These are phyloP conservation scores for Boletus sp. DNA, from an alignment of 768 basidiomycete genomes.

Conservation along the genomic window DNA sequence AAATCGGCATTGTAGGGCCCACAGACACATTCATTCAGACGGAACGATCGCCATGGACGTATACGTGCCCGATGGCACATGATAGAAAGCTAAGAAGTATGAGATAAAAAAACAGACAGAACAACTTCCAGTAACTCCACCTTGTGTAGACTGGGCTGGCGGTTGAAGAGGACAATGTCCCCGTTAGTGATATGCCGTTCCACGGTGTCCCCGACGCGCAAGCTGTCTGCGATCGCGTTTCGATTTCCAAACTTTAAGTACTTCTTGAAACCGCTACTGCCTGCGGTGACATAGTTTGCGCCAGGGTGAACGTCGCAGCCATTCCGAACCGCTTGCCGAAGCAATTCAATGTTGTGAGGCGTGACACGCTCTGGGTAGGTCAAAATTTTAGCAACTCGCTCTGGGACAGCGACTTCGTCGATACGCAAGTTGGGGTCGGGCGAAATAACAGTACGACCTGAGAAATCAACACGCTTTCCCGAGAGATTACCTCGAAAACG, in stretches of 20 bases:
- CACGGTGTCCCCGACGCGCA: constrained; percentile 87
- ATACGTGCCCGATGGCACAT: constrained; percentile 99
- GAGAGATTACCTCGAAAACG: constrained; percentile 98
- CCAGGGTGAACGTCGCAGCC: constrained; percentile 92
- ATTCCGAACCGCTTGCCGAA: constrained; percentile 78
- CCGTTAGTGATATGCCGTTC: constrained; percentile 95
- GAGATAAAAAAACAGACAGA: background rate
- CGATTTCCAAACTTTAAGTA: constrained; percentile 86
- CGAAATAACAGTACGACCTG: constrained; percentile 96
- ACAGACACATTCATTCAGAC: constrained; percentile 98
- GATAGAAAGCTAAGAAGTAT: constrained; percentile 71
- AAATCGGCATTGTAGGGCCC: constrained; percentile 99
- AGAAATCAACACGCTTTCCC: constrained; percentile 98
- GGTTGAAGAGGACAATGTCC: constrained; percentile 96
- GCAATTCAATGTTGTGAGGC: constrained; percentile 74
- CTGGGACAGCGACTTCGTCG: constrained; percentile 97
- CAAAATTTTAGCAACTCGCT: constrained; percentile 89
- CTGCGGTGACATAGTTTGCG: constrained; percentile 88
- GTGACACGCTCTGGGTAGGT: constrained; percentile 98
- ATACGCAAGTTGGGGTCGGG: constrained; percentile 99
- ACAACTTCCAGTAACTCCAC: constrained; percentile 34
- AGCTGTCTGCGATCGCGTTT: constrained; percentile 70
- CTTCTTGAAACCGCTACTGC: constrained; percentile 78
- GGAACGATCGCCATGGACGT: constrained; percentile 95
- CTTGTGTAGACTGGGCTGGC: constrained; percentile 97